Evolutionary conservation across 2,329 filamentous ascomycete species (phyloP).

Genomic region (Apiospora marii): DNA sequence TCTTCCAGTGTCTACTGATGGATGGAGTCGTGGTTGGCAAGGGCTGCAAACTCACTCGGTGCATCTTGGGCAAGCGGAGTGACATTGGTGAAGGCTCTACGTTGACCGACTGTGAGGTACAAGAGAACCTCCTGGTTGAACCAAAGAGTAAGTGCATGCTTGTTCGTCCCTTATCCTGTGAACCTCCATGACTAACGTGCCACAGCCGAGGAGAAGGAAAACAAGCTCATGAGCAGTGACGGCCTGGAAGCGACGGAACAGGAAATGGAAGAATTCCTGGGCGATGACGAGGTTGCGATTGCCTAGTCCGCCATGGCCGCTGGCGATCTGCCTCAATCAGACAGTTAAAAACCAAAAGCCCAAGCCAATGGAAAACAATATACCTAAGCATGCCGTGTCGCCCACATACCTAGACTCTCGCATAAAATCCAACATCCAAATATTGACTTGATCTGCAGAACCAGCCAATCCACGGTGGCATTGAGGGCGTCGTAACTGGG

Average conservation of each 20-base stretch:
- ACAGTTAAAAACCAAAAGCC: background rate
- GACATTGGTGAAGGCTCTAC: conserved; percentile 82
- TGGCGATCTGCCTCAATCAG: conserved; percentile 22
- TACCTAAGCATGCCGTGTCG: background rate
- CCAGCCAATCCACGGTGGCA: background rate
- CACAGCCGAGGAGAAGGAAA: conserved; percentile 72
- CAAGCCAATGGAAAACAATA: background rate
- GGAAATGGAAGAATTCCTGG: conserved; percentile 52
- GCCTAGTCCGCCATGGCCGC: background rate
- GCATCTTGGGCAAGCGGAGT: conserved; percentile 82
- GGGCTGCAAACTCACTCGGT: conserved; percentile 84
- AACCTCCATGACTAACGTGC: conserved; percentile 26
- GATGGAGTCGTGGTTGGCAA: conserved; percentile 87
- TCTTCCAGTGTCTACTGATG: conserved; percentile 91
- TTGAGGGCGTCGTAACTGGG: background rate
- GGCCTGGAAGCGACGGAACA: conserved; percentile 70
- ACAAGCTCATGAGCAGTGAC: conserved; percentile 72
- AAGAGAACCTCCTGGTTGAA: conserved; percentile 87
- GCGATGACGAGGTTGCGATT: conserved; percentile 45
- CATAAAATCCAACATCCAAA: background rate
- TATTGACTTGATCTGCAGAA: conserved; percentile 3
- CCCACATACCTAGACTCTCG: background rate
- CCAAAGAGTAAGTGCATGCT: conserved; percentile 67
- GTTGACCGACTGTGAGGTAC: conserved; percentile 91
- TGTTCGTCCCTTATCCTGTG: conserved; percentile 8